These are phyloP conservation scores for Lomentospora prolificans DNA, from an alignment of 2,329 filamentous ascomycete genomes.

Conservation along the genomic window DNA sequence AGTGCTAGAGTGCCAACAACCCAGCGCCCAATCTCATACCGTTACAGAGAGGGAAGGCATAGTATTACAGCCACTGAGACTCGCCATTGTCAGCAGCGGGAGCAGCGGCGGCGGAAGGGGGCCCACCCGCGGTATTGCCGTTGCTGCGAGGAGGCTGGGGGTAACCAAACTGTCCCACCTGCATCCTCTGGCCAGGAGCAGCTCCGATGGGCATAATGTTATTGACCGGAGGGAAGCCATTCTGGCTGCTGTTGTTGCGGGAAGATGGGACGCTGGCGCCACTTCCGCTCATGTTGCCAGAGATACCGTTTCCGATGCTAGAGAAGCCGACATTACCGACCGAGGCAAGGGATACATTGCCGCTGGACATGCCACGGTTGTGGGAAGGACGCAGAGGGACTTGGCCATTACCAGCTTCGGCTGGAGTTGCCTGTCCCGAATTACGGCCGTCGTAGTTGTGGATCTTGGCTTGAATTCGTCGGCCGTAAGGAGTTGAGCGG, in stretches of 20 bases:
- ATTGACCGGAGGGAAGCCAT: constrained; percentile 1
- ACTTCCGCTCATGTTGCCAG: constrained; percentile 5
- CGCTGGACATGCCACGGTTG: constrained; percentile 32
- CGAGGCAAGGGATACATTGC: constrained; percentile 22
- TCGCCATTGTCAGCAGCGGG: constrained; percentile 24
- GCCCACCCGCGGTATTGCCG: constrained; percentile 19
- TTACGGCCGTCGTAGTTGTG: constrained; percentile 44
- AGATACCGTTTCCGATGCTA: constrained; percentile 15
- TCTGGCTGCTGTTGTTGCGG: neutral
- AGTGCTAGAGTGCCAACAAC: neutral
- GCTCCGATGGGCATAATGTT: constrained; percentile 4
- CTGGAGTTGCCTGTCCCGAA: constrained; percentile 41
- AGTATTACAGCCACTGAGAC: constrained; percentile 12
- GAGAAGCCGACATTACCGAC: constrained; percentile 22
- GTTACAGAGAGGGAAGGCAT: constrained; percentile 7
- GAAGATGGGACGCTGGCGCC: neutral
- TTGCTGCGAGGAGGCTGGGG: constrained; percentile 6
- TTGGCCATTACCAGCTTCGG: constrained; percentile 45
- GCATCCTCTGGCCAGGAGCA: constrained; percentile 1
- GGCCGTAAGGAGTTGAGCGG: constrained; percentile 85
- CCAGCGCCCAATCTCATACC: constrained; percentile 5
- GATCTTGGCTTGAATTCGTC: constrained; percentile 87
- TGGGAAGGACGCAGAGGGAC: constrained; percentile 34
- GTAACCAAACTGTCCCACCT: constrained; percentile 2
- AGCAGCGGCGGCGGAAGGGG: constrained; percentile 21